phyloP scores from a whole-genome alignment of 257 asterid species.

The Solanum corneliomulleri region DNA sequence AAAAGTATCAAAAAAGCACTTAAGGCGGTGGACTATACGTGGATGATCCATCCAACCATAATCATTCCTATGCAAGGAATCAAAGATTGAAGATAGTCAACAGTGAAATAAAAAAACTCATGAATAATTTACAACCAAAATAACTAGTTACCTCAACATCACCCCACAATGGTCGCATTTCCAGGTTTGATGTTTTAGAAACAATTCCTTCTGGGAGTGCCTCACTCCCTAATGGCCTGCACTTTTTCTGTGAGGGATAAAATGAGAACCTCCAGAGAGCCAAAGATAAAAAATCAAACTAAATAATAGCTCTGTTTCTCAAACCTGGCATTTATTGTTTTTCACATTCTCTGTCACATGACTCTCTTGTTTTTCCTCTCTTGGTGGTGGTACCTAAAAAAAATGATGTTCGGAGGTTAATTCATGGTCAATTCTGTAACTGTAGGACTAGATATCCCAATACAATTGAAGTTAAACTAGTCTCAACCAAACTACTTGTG shows the following conservation, averaged over 20 bases:
- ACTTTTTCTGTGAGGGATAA: constrained; percentile 31
- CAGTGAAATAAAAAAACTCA: neutral
- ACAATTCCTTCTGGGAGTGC: constrained; percentile 73
- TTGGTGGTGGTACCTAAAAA: constrained; percentile 15
- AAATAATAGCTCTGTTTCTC: neutral
- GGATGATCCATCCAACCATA: neutral
- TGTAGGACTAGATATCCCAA: neutral
- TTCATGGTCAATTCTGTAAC: neutral
- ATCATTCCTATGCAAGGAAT: neutral
- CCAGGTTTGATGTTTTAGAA: constrained; percentile 53
- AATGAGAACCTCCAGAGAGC: neutral
- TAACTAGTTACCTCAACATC: constrained; percentile 9
- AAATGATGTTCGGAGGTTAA: neutral
- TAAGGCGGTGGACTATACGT: neutral
- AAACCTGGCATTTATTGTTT: constrained; percentile 44
- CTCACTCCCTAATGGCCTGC: constrained; percentile 57
- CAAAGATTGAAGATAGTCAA: neutral
- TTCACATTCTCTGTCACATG: constrained; percentile 1
- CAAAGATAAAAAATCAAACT: neutral
- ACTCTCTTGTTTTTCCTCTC: neutral
- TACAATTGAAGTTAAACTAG: neutral
- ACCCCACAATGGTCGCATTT: constrained; percentile 61
- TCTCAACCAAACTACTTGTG: neutral
- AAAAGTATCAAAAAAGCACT: neutral
- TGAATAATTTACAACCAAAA: neutral